These are phyloP conservation scores for Osmanthus fragrans DNA, from an alignment of 257 asterid species.

Conservation along the genomic window DNA sequence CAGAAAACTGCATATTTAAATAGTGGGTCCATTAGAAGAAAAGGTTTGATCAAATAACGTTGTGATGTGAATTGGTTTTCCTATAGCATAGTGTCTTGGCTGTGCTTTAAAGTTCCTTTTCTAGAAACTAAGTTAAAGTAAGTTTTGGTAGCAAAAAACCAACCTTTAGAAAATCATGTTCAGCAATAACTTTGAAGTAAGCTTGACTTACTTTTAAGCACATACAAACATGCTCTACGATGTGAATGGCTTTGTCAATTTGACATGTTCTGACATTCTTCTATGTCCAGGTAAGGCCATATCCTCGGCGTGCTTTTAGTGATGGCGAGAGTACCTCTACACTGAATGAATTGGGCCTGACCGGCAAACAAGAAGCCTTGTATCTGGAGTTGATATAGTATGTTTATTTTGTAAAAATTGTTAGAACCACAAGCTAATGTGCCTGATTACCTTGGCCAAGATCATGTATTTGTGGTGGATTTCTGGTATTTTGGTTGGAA, in stretches of 20 bases:
- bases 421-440: neutral
- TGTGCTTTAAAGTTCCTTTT: no score
- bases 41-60: no score
- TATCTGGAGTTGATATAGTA: conserved; percentile 75
- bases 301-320: conserved; percentile 81
- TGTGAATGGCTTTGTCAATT: neutral
- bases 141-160: no score
- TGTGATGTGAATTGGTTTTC: no score
- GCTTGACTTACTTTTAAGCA: no score
- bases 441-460: neutral
- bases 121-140: no score
- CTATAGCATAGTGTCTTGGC: no score
- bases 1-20: no score
- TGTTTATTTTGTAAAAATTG: conserved; percentile 25
- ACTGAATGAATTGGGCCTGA: conserved; percentile 78
- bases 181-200: no score
- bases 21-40: no score
- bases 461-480: neutral
- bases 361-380: conserved; percentile 95
- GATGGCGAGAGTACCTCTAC: conserved; percentile 64
- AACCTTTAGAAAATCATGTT: no score
- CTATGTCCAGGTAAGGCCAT: conserved; percentile 75
- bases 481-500: neutral
- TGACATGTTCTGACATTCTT: conserved; percentile 10
- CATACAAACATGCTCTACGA: no score